phyloP scores from a whole-genome alignment of 2,329 filamentous ascomycete genomes.

The Ceratocystis huliohia region DNA sequence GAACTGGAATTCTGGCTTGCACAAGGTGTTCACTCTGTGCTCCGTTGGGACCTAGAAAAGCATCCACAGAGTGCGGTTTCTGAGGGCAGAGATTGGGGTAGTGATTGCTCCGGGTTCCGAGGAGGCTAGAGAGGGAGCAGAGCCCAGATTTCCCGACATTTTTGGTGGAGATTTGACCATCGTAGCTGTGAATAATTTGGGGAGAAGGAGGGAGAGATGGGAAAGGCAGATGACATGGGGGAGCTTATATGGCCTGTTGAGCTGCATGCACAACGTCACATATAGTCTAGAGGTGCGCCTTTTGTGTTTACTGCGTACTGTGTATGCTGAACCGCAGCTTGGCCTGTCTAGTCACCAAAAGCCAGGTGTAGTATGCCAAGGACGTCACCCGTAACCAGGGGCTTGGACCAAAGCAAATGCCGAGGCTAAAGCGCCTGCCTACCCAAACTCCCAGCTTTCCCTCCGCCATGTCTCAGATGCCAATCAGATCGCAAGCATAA shows the following conservation, averaged over 20 bases:
- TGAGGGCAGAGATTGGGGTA: background rate
- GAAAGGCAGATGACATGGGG: no score
- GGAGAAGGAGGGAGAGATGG: no score
- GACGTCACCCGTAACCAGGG: background rate
- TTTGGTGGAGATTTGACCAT: background rate
- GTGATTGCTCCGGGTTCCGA: background rate
- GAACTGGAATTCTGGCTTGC: background rate
- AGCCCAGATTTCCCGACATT: background rate
- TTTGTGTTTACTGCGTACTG: background rate
- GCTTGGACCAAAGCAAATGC: background rate
- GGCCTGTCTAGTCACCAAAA: background rate
- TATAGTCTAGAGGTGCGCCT: background rate
- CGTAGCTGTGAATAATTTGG: background rate
- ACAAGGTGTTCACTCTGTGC: background rate
- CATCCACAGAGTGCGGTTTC: background rate
- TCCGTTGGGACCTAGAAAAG: background rate
- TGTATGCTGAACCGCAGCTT: constrained; percentile 1
- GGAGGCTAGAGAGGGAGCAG: background rate
- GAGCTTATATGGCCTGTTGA: background rate
- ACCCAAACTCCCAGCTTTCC: background rate
- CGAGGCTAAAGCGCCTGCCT: background rate
- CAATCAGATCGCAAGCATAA: background rate
- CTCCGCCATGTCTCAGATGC: background rate
- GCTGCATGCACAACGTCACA: constrained; percentile 4
- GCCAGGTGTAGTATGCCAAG: background rate